Conservation (phyloP, 2,329 filamentous ascomycete genomes). For the Curvularia sp. region DNA sequence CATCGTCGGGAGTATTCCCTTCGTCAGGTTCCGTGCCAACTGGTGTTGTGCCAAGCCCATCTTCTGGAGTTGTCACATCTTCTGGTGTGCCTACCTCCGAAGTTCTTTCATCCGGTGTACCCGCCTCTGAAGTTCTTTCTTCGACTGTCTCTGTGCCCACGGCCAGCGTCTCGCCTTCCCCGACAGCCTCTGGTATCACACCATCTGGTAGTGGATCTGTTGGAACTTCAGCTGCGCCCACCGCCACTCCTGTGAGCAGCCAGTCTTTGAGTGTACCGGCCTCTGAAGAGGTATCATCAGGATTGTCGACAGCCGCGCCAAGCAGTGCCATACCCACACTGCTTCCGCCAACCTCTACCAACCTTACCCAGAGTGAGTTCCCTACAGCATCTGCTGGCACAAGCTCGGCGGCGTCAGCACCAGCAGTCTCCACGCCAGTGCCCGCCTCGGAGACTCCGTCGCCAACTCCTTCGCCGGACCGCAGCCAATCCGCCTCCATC, state of each 20-base stretch:
- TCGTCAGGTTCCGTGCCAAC: constrained; percentile 4
- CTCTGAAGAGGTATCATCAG: constrained; percentile 25
- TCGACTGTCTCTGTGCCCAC: constrained; percentile 12
- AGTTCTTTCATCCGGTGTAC: constrained; percentile 13
- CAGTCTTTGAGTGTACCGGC: constrained; percentile 25
- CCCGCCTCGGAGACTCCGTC: constrained; percentile 9
- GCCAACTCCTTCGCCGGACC: constrained; percentile 4
- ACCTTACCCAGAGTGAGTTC: constrained; percentile 20
- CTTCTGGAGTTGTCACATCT: constrained; percentile 13
- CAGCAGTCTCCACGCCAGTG: constrained; percentile 1
- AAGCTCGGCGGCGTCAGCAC: background rate
- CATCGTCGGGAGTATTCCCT: constrained; percentile 12
- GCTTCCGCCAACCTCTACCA: constrained; percentile 16
- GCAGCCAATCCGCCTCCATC: constrained; percentile 23
- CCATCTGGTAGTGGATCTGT: constrained; percentile 18
- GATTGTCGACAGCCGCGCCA: constrained; percentile 13
- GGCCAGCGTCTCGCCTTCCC: constrained; percentile 14
- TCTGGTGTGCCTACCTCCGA: constrained; percentile 8
- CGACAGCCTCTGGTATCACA: constrained; percentile 11
- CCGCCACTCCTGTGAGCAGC: constrained; percentile 10
- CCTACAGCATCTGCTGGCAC: constrained; percentile 11
- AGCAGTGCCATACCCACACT: constrained; percentile 17
- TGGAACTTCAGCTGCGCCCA: constrained; percentile 18
- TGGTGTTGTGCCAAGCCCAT: background rate
- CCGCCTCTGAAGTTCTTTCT: constrained; percentile 16